Conservation (phyloP, 306 rosid genomes). For the Glycine soja region DNA sequence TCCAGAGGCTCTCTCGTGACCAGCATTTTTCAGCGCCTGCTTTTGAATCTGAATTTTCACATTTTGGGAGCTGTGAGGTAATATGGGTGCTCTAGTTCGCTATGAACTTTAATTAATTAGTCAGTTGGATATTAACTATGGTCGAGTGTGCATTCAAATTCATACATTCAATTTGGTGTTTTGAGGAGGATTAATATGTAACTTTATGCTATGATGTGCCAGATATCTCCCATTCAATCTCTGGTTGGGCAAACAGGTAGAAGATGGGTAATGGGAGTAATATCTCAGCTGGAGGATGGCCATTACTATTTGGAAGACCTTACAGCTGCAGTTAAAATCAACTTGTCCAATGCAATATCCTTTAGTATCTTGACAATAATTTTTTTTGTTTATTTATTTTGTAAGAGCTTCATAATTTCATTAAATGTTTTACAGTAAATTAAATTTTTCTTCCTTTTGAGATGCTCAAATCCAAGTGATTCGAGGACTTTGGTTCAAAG, state of each 20-base stretch:
- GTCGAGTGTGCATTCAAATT: background rate
- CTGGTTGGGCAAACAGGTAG: constrained; percentile 86
- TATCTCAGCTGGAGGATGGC: constrained; percentile 87
- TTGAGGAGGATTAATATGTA: constrained; percentile 22
- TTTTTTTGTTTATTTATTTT: constrained; percentile 31
- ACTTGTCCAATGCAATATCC: constrained; percentile 89
- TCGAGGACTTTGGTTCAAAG: constrained; percentile 18
- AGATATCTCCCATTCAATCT: constrained; percentile 97
- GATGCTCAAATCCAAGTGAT: constrained; percentile 18
- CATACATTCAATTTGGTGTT: constrained; percentile 11
- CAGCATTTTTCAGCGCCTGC: constrained; percentile 85
- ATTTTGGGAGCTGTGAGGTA: constrained; percentile 90
- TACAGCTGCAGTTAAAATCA: constrained; percentile 79
- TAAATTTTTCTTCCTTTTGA: constrained; percentile 1
- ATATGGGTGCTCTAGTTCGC: constrained; percentile 10
- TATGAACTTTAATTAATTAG: background rate
- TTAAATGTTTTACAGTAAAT: constrained; percentile 1
- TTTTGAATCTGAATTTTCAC: constrained; percentile 69
- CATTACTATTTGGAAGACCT: constrained; percentile 93
- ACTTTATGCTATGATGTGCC: constrained; percentile 41
- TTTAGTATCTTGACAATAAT: constrained; percentile 43
- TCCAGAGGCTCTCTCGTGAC: constrained; percentile 87
- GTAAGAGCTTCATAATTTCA: constrained; percentile 1
- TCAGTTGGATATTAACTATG: constrained; percentile 20
- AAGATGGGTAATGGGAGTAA: constrained; percentile 89